Evolutionary conservation across 495 filamentous ascomycete species (phyloP), one percentile per base, ranked within the genome.

Genomic region (Thermothielavioides terrestris): DNA sequence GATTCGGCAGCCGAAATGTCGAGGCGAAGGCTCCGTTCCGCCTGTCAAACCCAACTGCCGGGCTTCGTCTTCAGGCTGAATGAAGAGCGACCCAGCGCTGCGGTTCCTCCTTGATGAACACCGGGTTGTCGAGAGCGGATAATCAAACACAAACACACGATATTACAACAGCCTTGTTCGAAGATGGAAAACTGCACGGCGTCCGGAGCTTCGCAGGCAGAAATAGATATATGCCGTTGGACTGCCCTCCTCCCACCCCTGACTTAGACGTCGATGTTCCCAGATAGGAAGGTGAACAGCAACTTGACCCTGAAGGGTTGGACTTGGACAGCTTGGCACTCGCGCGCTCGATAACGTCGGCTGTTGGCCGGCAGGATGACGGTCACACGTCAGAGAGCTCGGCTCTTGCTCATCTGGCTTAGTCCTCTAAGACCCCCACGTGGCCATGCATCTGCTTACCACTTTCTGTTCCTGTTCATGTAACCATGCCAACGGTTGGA

Each of bases 391-490:
- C n/a, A 11, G 12, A 23, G 18, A n/a, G 12, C n/a, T 14, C 37
- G 35, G 25, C n/a, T 18, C 22, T 37, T 52, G 42, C 42, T 42
- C 31, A 31, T 14, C 5, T 10, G 4, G 21, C 22, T 21, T 7
- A 22, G 32, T 40, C 26, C 26, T 7, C 26, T 10, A 27, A 15
- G 38, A 26, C 39, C 35, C 21, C 28, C 23, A 15, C 25, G 18
- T 21, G 4, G 18, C 27, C 6, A n/a, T 44, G 38, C 39, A 41
- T n/a, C n/a, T n/a, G n/a, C 21, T 10, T 53, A 46, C 50, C 42
- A 53, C 50, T 53, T 53, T 47, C 43, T 53, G 50, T 53, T 53
- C 50, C 35, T 47, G 43, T 41, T 17, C 7, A 44, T 53, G 50
- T 42, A 42, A 48, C 43, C 6, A 37, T 18, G 11, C 39, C 14